phyloP scores from a whole-genome alignment of 192 early-diverging fungal species.

The Coemansia sp. region DNA sequence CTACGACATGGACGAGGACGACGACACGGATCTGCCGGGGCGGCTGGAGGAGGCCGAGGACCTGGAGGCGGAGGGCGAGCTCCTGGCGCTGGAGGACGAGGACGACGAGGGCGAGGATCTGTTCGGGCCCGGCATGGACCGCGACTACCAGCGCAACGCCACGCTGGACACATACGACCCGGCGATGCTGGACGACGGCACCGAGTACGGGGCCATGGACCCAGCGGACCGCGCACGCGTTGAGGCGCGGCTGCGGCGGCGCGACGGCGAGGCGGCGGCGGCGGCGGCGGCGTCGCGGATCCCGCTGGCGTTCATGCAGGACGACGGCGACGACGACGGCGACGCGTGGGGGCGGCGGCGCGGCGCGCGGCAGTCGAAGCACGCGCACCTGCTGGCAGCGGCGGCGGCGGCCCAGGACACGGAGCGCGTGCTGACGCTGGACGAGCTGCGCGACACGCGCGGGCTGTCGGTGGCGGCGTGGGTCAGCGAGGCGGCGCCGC shows the following conservation, averaged over 20 bases:
- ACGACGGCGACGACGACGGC: constrained; percentile 72
- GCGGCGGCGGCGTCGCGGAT: constrained; percentile 53
- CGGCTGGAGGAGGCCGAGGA: constrained; percentile 23
- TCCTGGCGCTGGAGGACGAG: constrained; percentile 52
- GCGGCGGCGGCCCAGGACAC: constrained; percentile 61
- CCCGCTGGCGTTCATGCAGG: constrained; percentile 86
- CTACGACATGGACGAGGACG: constrained; percentile 8
- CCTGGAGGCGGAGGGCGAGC: constrained; percentile 45
- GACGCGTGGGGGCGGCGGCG: constrained; percentile 26
- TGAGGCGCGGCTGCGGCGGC: constrained; percentile 73
- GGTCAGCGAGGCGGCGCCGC: constrained; percentile 80
- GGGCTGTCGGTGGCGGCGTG: constrained; percentile 79
- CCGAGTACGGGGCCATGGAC: constrained; percentile 73
- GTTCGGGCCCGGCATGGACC: constrained; percentile 81
- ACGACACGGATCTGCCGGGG: constrained; percentile 27
- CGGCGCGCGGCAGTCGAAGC: constrained; percentile 28
- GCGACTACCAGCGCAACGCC: constrained; percentile 77
- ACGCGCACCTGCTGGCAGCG: constrained; percentile 55
- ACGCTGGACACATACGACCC: constrained; percentile 76
- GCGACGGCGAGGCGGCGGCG: constrained; percentile 76
- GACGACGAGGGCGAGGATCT: constrained; percentile 90
- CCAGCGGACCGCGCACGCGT: constrained; percentile 65
- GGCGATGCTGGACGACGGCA: constrained; percentile 76
- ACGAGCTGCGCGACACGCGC: constrained; percentile 81
- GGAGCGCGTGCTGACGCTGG: constrained; percentile 65